Evolutionary conservation across 331 rosid genomes (phyloP).

Genomic region (Dryas integrifolia): DNA sequence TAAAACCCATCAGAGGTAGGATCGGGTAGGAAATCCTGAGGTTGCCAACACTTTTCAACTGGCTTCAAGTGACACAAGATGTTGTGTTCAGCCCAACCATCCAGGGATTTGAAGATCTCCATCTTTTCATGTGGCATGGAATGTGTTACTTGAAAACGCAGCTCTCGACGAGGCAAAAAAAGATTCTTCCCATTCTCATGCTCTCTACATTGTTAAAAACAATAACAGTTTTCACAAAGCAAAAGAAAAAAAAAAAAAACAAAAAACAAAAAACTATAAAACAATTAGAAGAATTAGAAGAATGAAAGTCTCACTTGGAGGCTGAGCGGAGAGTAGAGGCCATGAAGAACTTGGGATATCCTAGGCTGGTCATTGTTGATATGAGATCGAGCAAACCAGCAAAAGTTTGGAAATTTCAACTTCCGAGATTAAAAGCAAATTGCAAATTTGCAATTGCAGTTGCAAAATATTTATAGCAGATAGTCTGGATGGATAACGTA

Average conservation of each 20-base stretch:
- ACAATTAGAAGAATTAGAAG: too few relatives aligned
- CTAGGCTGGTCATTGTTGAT: slow-evolving; percentile 48
- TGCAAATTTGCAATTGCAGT: too few relatives aligned
- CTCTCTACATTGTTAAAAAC: slow-evolving; percentile 36
- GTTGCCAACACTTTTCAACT: slow-evolving; percentile 75
- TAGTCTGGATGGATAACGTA: too few relatives aligned
- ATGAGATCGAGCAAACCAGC: slow-evolving; percentile 42
- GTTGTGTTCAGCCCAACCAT: slow-evolving; percentile 67
- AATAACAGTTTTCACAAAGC: too few relatives aligned
- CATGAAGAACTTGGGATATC: slow-evolving; percentile 76
- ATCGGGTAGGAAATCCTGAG: slow-evolving; percentile 70
- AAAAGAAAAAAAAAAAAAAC: too few relatives aligned
- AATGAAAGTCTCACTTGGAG: slow-evolving; percentile 30
- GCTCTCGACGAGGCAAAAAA: slow-evolving; percentile 60
- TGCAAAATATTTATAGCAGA: too few relatives aligned
- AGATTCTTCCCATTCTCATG: slow-evolving; percentile 55
- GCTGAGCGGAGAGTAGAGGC: slow-evolving; percentile 76
- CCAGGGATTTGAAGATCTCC: slow-evolving; percentile 65
- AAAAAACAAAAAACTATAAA: too few relatives aligned
- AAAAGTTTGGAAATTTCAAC: slow-evolving; percentile 38
- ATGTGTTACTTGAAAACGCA: slow-evolving; percentile 66
- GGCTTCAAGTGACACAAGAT: slow-evolving; percentile 60
- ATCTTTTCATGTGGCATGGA: slow-evolving; percentile 75
- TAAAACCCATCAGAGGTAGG: slow-evolving; percentile 63
- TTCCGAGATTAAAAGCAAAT: background rate